A percentile compares a stretch with the other conserved stretches of the same genome.
Conservation (phyloP, 257 asterid genomes). For the Echium plantagineum region DNA sequence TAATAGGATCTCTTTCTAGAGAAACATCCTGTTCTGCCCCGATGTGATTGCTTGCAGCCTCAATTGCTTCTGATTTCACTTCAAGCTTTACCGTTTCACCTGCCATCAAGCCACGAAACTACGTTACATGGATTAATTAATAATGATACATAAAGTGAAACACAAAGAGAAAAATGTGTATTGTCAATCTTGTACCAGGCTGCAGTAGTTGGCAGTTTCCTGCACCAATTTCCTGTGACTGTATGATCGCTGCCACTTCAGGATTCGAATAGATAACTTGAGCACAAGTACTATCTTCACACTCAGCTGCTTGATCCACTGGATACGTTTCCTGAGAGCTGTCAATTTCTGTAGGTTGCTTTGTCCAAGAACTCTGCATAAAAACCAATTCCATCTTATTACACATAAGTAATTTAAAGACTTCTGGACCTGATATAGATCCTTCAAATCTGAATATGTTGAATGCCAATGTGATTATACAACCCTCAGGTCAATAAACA, state of each 20-base stretch:
- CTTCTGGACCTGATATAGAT: neutral
- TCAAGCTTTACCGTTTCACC: slow-evolving; percentile 22
- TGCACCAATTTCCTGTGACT: slow-evolving; percentile 21
- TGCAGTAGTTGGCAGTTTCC: slow-evolving; percentile 27
- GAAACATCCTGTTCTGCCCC: slow-evolving; percentile 10
- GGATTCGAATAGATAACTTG: slow-evolving; percentile 50
- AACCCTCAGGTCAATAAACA: neutral
- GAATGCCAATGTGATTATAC: no score
- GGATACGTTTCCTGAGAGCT: slow-evolving; percentile 49
- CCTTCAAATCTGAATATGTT: no score
- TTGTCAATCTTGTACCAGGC: slow-evolving; percentile 28
- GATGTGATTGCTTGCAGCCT: slow-evolving; percentile 12
- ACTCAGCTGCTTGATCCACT: slow-evolving; percentile 37
- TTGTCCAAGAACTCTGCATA: slow-evolving; percentile 77
- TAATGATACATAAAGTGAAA: slow-evolving; percentile 9
- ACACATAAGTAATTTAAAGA: neutral
- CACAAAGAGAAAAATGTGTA: slow-evolving; percentile 11
- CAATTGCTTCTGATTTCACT: slow-evolving; percentile 29
- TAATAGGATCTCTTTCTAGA: slow-evolving; percentile 15
- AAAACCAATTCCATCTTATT: slow-evolving; percentile 2
- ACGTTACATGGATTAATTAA: slow-evolving; percentile 14
- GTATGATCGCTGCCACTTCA: slow-evolving; percentile 29
- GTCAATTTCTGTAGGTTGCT: slow-evolving; percentile 55
- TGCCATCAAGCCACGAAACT: slow-evolving; percentile 23
- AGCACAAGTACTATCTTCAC: slow-evolving; percentile 51